Evolutionary conservation across 129 eudicot species (phyloP).

Genomic region (Logfia minima): DNA sequence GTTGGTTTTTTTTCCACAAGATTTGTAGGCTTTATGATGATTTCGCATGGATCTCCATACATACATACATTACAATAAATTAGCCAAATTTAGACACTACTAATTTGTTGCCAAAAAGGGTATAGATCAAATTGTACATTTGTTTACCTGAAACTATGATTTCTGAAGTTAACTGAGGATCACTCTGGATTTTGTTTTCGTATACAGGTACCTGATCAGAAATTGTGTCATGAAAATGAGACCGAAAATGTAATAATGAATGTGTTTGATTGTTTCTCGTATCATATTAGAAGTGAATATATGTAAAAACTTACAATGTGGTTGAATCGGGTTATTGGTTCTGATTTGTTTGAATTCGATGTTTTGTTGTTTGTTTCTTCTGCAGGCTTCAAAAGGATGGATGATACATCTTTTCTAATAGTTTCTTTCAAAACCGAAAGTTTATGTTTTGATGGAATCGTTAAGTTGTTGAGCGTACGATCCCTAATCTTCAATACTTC

Average conservation of each 20-base stretch:
- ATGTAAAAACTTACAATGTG: conserved; percentile 47
- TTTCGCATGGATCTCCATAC: conserved; percentile 27
- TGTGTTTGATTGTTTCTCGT: neutral
- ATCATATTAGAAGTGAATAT: neutral
- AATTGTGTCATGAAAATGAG: neutral
- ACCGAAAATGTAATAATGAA: neutral
- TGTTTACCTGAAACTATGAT: conserved; percentile 16
- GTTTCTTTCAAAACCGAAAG: conserved; percentile 33
- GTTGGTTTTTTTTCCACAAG: conserved; percentile 27
- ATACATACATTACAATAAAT: neutral
- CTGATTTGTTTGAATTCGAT: conserved; percentile 27
- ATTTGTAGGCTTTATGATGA: neutral
- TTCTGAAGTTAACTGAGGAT: conserved; percentile 6
- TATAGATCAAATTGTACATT: neutral
- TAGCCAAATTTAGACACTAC: neutral
- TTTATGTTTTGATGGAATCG: conserved; percentile 39
- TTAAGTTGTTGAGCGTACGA: conserved; percentile 23
- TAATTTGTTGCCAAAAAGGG: neutral
- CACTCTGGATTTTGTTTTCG: conserved; percentile 10
- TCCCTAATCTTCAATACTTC: conserved; percentile 39
- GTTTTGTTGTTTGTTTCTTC: conserved; percentile 28
- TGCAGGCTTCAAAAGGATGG: conserved; percentile 9
- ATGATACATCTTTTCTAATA: conserved; percentile 16
- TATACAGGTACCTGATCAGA: conserved; percentile 15
- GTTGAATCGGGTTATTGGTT: conserved; percentile 17